These are phyloP conservation scores for Solanum pinnatisectum DNA, from an alignment of 257 asterid species.

Conservation along the genomic window DNA sequence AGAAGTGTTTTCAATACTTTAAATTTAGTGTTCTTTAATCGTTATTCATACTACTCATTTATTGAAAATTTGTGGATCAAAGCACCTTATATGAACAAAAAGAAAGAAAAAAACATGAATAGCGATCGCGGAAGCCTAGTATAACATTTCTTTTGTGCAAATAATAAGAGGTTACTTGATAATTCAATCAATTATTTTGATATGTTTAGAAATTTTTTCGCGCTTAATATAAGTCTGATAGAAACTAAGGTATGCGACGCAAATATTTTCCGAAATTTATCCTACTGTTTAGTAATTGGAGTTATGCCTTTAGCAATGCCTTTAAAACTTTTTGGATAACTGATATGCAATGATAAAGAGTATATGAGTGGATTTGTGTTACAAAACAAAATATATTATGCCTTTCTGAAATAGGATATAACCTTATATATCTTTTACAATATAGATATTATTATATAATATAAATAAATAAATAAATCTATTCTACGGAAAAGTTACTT, in stretches of 20 bases:
- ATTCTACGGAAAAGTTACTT: background rate
- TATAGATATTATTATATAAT: background rate
- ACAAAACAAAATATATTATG: background rate
- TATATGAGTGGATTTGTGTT: background rate
- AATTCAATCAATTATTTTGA: background rate
- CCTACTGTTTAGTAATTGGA: background rate
- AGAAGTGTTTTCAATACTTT: background rate
- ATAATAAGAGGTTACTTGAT: background rate
- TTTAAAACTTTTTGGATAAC: too few species aligned
- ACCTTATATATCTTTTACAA: background rate
- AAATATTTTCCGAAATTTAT: background rate
- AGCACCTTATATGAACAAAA: background rate
- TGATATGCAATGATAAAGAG: too few species aligned
- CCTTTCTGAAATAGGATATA: background rate
- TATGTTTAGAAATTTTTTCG: too few species aligned
- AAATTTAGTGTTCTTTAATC: background rate
- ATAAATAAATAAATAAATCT: background rate
- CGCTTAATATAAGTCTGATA: background rate
- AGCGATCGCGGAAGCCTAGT: background rate
- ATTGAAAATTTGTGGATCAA: background rate
- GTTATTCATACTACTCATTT: background rate
- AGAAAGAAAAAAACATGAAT: too few species aligned
- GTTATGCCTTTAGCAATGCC: too few species aligned
- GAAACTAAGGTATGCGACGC: background rate
- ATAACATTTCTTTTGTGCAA: background rate